A percentile compares a stretch with the other conserved stretches of the same genome.
Conservation (phyloP, 352 stramenopile species). For the Phytopythium oedochilum region DNA sequence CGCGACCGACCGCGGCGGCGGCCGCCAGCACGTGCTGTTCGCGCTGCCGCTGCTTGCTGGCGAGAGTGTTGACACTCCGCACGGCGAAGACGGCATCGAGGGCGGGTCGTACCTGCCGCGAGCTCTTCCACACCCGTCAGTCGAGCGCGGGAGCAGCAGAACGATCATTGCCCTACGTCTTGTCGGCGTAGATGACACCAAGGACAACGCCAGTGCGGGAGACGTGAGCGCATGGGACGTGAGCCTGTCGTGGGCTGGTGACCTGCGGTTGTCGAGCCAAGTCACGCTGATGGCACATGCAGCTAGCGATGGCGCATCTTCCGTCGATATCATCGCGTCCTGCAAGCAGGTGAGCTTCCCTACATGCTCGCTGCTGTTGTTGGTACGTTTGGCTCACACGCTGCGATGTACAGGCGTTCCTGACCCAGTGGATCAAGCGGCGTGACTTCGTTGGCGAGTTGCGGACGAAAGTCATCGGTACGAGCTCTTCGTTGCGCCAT, state of each 20-base stretch:
- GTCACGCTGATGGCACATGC: slow-evolving; percentile 22
- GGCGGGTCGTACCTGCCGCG: not conserved
- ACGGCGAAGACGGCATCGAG: not conserved
- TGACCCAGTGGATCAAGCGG: slow-evolving; percentile 32
- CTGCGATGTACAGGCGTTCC: slow-evolving; percentile 17
- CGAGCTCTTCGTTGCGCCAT: not conserved
- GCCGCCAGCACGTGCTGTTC: slow-evolving; percentile 16
- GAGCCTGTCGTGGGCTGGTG: slow-evolving; percentile 23
- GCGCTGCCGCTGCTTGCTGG: slow-evolving; percentile 23
- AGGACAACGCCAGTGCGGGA: not conserved
- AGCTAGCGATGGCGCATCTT: slow-evolving; percentile 20
- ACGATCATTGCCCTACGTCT: slow-evolving; percentile 3
- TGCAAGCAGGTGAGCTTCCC: slow-evolving; percentile 25
- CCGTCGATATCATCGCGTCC: slow-evolving; percentile 24
- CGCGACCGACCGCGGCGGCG: not conserved
- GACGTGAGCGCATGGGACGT: not conserved
- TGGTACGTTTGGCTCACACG: not conserved
- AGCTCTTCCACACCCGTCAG: not conserved
- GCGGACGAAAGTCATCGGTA: slow-evolving; percentile 27
- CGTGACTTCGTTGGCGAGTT: slow-evolving; percentile 35
- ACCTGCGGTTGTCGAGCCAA: slow-evolving; percentile 32
- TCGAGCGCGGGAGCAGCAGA: not conserved
- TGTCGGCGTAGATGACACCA: not conserved
- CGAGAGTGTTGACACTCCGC: not conserved
- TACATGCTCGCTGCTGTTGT: not conserved